Evolutionary conservation across 129 eudicot genomes (phyloP).

Genomic region (Arctium minus): DNA sequence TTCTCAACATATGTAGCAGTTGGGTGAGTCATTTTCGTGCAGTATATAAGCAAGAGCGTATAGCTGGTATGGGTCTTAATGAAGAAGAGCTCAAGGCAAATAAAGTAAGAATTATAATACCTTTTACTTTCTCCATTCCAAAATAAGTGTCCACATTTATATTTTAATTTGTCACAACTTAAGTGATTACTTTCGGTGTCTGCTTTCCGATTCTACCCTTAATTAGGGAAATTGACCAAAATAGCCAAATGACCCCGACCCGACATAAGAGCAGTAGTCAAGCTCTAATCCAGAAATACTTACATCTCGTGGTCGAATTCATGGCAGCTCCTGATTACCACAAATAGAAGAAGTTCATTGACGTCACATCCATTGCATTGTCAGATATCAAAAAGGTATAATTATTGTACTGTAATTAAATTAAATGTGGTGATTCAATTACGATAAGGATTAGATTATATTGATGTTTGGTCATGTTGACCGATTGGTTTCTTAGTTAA

Average conservation of each 20-base stretch:
- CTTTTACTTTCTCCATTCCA: background rate
- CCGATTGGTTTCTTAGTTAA: background rate
- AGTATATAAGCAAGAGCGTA: constrained; percentile 81
- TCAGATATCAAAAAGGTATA: background rate
- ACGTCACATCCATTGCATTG: background rate
- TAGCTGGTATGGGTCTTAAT: constrained; percentile 91
- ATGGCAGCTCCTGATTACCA: background rate
- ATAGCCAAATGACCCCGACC: background rate
- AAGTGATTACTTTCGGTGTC: background rate
- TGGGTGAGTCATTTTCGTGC: constrained; percentile 97
- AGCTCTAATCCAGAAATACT: background rate
- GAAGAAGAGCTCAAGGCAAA: constrained; percentile 85
- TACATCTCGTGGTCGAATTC: background rate
- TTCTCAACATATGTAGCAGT: constrained; percentile 95
- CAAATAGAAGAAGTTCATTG: background rate
- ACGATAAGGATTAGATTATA: background rate
- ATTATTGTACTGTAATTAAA: background rate
- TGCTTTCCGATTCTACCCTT: background rate
- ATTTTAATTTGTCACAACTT: background rate
- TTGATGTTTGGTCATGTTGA: background rate
- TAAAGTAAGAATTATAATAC: constrained; percentile 48
- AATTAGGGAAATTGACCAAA: background rate
- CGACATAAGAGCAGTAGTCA: background rate
- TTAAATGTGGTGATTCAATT: background rate
- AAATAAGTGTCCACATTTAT: background rate